Evolutionary conservation across 768 basidiomycete genomes (phyloP).

Genomic region (Trametes villosa): DNA sequence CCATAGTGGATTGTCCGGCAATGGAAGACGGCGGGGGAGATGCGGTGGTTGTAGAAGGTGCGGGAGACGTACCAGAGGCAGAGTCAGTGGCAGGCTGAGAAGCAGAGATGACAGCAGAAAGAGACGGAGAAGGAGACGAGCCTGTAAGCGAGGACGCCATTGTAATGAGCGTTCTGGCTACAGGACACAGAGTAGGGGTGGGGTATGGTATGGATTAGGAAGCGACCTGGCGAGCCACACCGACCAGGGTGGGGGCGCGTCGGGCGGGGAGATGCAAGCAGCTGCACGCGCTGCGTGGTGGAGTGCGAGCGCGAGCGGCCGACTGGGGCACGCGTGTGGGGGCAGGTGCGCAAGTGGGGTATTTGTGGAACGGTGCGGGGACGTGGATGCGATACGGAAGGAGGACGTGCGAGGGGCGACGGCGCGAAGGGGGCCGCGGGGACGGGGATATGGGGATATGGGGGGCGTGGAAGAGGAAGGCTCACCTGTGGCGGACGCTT

Average conservation of each 20-base stretch:
- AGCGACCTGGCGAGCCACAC: background rate
- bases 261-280: background rate
- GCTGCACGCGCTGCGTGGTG: background rate
- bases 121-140: constrained; percentile 22
- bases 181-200: background rate
- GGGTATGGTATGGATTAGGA: background rate
- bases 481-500: constrained; percentile 13
- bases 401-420: background rate
- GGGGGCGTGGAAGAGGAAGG: constrained; percentile 3
- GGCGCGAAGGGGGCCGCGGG: background rate
- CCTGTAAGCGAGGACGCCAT: constrained; percentile 19
- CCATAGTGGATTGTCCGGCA: constrained; percentile 13
- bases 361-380: constrained; percentile 4
- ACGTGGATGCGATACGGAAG: constrained; percentile 1
- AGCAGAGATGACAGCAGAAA: constrained; percentile 23
- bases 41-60: constrained; percentile 26
- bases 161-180: constrained; percentile 1
- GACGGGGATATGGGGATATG: background rate
- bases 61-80: constrained; percentile 24
- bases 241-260: background rate
- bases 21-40: constrained; percentile 7
- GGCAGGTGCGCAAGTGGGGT: background rate
- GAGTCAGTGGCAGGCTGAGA: constrained; percentile 24
- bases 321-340: background rate
- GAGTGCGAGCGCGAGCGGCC: background rate